Base-by-base conservation (phyloP, 805 yeast species). In the Cephaloascus fragrans region DNA sequence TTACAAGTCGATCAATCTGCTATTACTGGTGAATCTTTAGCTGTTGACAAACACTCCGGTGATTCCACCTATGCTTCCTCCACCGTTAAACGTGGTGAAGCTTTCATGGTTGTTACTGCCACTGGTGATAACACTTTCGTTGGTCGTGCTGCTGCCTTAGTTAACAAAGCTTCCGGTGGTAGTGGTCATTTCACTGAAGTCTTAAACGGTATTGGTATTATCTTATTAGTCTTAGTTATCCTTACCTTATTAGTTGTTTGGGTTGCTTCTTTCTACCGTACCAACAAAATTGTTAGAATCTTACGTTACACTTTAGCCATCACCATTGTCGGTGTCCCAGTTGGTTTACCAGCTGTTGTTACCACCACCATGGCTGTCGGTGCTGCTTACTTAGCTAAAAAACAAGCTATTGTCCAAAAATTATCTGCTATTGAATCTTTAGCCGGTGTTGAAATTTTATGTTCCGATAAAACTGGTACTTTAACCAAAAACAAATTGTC, bases 331-430 rank as follows among this genome's bases (percentile, higher is more conserved):
- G 96, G 96, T 82, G 96, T 88, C 55, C 96, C 96, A 65, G 96
- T 88, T 52, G 96, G 96, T 83, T 80, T 88, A 64, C 96, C 96
- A 67, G 96, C 95, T 64, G 96, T 88, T 61, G 96, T 87, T 53
- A 88, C 96, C 75, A 88, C 96, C 57, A 88, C 96, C 65, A 87
- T 88, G 96, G 97, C 97, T 67, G 97, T 89, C 69, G 97, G 97
- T 80, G 97, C 96, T 66, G 96, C 96, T 62, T 86, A 88, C 83
- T 75, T 88, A 61, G 96, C 96, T 57, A 85, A 87, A 79, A 88
- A 87, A 71, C 86, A 86, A 71, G 96, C 96, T 54, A 88, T 88
- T 75, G 97, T 88, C 57, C 96, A 88, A 71, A 88, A 88, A 66
- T 76, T 88, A 59, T 84, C 95, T 65, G 96, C 96, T 52, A 88